These are phyloP conservation scores for Lasiosphaeria ovina DNA, from an alignment of 495 filamentous ascomycete species.

Conservation along the genomic window DNA sequence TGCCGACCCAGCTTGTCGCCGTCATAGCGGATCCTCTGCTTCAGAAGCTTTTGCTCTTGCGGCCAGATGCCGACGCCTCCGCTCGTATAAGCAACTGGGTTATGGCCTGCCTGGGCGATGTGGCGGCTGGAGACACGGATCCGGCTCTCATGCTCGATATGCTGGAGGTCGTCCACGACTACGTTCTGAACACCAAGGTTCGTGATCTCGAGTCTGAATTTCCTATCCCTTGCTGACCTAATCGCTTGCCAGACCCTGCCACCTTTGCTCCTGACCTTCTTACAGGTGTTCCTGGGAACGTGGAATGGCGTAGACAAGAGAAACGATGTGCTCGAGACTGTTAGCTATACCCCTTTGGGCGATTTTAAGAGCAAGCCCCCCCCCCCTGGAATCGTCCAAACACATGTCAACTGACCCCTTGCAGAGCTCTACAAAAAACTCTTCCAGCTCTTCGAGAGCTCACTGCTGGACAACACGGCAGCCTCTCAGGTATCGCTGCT, in stretches of 20 bases:
- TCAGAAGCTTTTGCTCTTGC: constrained; percentile 70
- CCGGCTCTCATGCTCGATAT: constrained; percentile 52
- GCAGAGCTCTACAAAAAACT: constrained; percentile 52
- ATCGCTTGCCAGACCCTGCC: constrained; percentile 54
- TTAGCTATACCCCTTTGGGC: constrained; percentile 61
- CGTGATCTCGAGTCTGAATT: constrained; percentile 1
- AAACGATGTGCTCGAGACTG: constrained; percentile 61
- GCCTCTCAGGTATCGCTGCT: constrained; percentile 57
- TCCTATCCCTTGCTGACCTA: not conserved
- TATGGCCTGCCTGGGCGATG: constrained; percentile 56
- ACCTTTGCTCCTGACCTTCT: constrained; percentile 58
- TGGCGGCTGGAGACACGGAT: constrained; percentile 52
- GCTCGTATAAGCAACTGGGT: constrained; percentile 67
- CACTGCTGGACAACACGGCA: constrained; percentile 51
- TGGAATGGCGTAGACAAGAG: constrained; percentile 68
- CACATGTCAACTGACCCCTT: constrained; percentile 7
- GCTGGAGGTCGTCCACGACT: constrained; percentile 56
- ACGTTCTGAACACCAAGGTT: constrained; percentile 65
- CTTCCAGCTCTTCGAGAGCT: constrained; percentile 57
- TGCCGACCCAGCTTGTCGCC: constrained; percentile 78
- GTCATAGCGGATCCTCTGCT: constrained; percentile 71
- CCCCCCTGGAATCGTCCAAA: not conserved
- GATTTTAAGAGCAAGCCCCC: constrained; percentile 52
- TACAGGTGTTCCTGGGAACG: constrained; percentile 56
- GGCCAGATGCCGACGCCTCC: constrained; percentile 54